phyloP scores from a whole-genome alignment of 2,329 filamentous ascomycete genomes.

The Epichloe sibirici region DNA sequence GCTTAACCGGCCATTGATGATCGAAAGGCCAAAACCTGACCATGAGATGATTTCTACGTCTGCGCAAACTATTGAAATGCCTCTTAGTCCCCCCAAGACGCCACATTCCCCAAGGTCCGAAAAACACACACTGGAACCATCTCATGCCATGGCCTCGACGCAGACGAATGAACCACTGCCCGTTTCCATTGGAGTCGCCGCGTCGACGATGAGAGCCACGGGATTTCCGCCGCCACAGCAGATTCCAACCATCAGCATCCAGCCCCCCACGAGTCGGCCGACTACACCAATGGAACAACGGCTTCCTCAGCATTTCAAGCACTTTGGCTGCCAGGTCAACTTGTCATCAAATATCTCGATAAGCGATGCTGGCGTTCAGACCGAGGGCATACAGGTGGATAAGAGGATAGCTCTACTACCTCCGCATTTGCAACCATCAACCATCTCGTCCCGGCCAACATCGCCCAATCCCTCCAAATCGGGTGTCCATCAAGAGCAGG shows the following conservation, averaged over 20 bases:
- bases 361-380: slow-evolving; percentile 50
- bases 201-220: slow-evolving; percentile 11
- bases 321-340: slow-evolving; percentile 69
- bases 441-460: slow-evolving; percentile 50
- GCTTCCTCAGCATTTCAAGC: slow-evolving; percentile 72
- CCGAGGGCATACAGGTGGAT: slow-evolving; percentile 81
- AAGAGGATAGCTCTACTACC: slow-evolving; percentile 64
- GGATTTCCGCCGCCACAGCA: slow-evolving; percentile 30
- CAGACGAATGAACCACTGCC: slow-evolving; percentile 38
- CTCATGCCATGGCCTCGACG: slow-evolving; percentile 38
- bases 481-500: slow-evolving; percentile 22
- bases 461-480: slow-evolving; percentile 34
- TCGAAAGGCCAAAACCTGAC: slow-evolving; percentile 30
- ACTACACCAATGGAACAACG: slow-evolving; percentile 61
- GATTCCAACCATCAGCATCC: slow-evolving; percentile 82
- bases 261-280: slow-evolving; percentile 84
- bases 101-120: slow-evolving; percentile 39
- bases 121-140: slow-evolving; percentile 27
- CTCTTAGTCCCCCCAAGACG: slow-evolving; percentile 55
- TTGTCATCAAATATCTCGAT: slow-evolving; percentile 15
- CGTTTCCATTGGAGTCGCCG: slow-evolving; percentile 9
- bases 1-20: slow-evolving; percentile 34
- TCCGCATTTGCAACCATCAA: slow-evolving; percentile 65
- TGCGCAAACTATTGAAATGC: slow-evolving; percentile 13
- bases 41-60: slow-evolving; percentile 46